Base-by-base conservation (phyloP, 495 filamentous ascomycete species). In the Lasiosphaeria ovina region DNA sequence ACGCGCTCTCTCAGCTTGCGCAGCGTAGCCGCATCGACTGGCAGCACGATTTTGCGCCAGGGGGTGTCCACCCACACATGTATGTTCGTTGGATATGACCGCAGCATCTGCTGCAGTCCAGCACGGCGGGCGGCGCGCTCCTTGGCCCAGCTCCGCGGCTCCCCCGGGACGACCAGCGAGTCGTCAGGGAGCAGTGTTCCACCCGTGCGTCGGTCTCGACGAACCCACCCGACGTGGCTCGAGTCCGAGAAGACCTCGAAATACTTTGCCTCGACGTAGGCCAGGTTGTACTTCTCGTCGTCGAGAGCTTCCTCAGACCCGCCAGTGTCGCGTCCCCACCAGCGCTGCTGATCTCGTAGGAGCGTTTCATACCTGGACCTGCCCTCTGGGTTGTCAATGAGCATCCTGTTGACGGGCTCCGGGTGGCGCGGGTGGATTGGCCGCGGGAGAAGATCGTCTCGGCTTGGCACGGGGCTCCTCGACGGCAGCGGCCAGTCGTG, bases 61-160 rank as follows among this genome's bases (percentile, higher is more conserved):
- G 65, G 72, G 1, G 63, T 64, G 40, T 68, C 64, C 42, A 65
- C 54, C 5, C 54, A 51, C 44, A 65, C 62, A 53, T 73, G 60
- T 10, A 58, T 55, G 55, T 33, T 67, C 4, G 49, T 55, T 5
- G 55, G 57, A 16, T 71, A 67, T 11, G 55, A 35, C 12, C 73
- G 74, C 16, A 79, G 66, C 47, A 68, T 68, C 32, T 71, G 69
- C 44, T 77, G 74, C 24, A 80, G 64, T 12, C 69, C 76, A 4
- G 73, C 76, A 40, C 77, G 69, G 17, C 72, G 69, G 63, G 72
- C 74, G 5, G 74, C 77, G 44, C 72, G 74, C 48, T 70, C 62
- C 8, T 17, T 49, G 24, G 65, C 70, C 52, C 61, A 70, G 38
- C 17, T 58, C 5, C 33, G 7, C 10, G 58, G 36, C 38, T 50